A percentile compares a stretch with the other conserved stretches of the same genome.
Evolutionary conservation across 192 early-diverging fungal species (phyloP).

Genomic region (Phlyctochytrium bullatum): DNA sequence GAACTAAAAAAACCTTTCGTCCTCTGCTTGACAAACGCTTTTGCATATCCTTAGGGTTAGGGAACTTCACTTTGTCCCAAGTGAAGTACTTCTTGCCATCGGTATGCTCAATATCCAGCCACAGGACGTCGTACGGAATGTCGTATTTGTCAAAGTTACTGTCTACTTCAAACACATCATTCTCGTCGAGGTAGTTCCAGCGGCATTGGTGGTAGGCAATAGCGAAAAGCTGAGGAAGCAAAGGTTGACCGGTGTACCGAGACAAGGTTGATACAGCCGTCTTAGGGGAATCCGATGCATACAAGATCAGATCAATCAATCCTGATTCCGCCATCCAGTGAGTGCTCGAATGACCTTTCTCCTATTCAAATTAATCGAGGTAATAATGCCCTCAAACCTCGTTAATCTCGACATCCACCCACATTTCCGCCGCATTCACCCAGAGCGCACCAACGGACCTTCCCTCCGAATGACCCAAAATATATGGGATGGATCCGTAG

Average conservation of each 20-base stretch:
- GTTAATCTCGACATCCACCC: slow-evolving; percentile 89
- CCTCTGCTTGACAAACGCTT: slow-evolving; percentile 66
- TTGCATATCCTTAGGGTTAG: slow-evolving; percentile 84
- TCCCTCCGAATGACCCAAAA: slow-evolving; percentile 78
- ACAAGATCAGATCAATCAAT: slow-evolving; percentile 82
- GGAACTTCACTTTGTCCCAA: slow-evolving; percentile 92
- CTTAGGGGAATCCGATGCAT: slow-evolving; percentile 67
- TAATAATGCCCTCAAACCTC: slow-evolving; percentile 31
- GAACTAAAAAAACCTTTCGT: slow-evolving; percentile 51
- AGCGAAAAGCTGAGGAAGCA: slow-evolving; percentile 84
- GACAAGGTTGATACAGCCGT: slow-evolving; percentile 75
- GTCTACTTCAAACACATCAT: slow-evolving; percentile 84
- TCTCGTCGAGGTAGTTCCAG: slow-evolving; percentile 96
- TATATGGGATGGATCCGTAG: slow-evolving; percentile 93
- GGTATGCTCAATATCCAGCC: slow-evolving; percentile 99
- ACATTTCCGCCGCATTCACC: slow-evolving; percentile 96
- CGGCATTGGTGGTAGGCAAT: slow-evolving; percentile 95
- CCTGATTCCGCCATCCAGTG: slow-evolving; percentile 97
- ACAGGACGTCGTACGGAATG: slow-evolving; percentile 97
- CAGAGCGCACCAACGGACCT: slow-evolving; percentile 73
- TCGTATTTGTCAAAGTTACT: slow-evolving; percentile 83
- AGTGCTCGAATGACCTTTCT: slow-evolving; percentile 57
- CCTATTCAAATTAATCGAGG: slow-evolving; percentile 25
- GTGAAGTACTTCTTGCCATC: slow-evolving; percentile 97
- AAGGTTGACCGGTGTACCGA: slow-evolving; percentile 72